phyloP scores from a whole-genome alignment of 1,284 basidiomycete genomes.

The Rhodotorula sp. region DNA sequence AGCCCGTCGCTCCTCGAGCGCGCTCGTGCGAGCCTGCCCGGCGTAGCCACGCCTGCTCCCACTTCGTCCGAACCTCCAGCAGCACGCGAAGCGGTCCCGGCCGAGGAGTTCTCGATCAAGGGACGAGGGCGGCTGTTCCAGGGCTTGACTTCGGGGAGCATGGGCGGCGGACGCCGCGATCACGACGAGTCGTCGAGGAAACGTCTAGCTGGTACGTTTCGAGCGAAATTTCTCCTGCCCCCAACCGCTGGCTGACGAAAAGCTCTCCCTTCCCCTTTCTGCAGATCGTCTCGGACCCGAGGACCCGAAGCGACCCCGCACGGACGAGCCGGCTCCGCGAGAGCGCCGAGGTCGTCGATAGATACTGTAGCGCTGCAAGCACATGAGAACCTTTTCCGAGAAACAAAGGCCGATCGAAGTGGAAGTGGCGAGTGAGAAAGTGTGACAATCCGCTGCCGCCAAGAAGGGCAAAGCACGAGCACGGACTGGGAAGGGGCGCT shows the following conservation, averaged over 20 bases:
- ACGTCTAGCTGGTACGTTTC: constrained; percentile 15
- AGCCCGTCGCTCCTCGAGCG: background rate
- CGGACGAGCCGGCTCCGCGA: constrained; percentile 14
- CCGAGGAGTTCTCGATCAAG: constrained; percentile 14
- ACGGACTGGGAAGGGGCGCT: background rate
- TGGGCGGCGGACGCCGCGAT: constrained; percentile 1
- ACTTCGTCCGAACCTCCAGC: background rate
- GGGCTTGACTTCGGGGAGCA: background rate
- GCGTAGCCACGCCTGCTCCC: background rate
- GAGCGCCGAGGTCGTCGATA: background rate
- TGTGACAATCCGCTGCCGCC: background rate
- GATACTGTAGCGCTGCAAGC: no score
- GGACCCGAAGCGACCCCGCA: constrained; percentile 24
- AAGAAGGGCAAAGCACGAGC: background rate
- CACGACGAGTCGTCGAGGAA: constrained; percentile 10
- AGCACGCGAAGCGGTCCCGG: background rate
- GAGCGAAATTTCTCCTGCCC: no score
- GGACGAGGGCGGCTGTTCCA: constrained; percentile 19
- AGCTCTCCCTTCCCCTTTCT: background rate
- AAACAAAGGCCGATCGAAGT: background rate
- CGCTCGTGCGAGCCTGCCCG: background rate
- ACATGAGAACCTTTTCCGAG: background rate
- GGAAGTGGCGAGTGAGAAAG: background rate
- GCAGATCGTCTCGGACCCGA: constrained; percentile 19
- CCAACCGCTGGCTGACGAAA: no score